Base-by-base conservation (phyloP, 768 basidiomycete genomes). In the Fibroporia radiculosa region DNA sequence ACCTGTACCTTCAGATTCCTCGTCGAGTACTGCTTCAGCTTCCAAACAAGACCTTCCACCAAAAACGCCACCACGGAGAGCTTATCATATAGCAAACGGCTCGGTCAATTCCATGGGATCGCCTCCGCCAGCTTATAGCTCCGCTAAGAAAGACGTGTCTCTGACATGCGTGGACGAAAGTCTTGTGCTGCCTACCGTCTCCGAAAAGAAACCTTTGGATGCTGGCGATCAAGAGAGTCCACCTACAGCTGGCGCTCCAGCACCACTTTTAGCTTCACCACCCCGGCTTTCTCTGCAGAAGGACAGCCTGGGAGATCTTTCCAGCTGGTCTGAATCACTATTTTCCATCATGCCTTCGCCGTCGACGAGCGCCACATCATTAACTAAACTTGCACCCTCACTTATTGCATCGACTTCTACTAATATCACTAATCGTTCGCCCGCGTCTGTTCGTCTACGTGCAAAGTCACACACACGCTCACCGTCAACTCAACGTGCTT, bases 201-300 rank as follows among this genome's bases (percentile, higher is more conserved):
- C 28, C 20, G 34, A 35, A 18, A 35, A 35, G 20, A 12, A 7
- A 18, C 34, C 34, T 8, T 10, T 35, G 13, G 10, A 18, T 35
- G 16, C 16, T n/a, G n/a, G n/a, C n/a, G n/a, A n/a, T n/a, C n/a
- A n/a, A n/a, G n/a, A n/a, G 20, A 35, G 16, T 35, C 34, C 34
- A 35, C 34, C 41, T n/a, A 32, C 6, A 14, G 8, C 29, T 23
- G 12, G 4, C 41, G n/a, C 14, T 32, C 5, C 39, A 22, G 8
- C 41, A 22, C 12, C 40, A 4, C 26, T 49, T n/a, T 42, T 49
- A 3, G 45, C 44, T 4, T 28, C 28, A 14, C 74, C 80, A 0
- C 80, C 80, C 10, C 71, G 80, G 12, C 54, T 82, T 24, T 80
- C 78, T 4, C 63, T 80, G 23, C 75, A 77, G 47, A 66, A 67